Evolutionary conservation across 2,329 filamentous ascomycete genomes (phyloP), one percentile per base, ranked within the genome.

Genomic region (Talaromyces sp.): DNA sequence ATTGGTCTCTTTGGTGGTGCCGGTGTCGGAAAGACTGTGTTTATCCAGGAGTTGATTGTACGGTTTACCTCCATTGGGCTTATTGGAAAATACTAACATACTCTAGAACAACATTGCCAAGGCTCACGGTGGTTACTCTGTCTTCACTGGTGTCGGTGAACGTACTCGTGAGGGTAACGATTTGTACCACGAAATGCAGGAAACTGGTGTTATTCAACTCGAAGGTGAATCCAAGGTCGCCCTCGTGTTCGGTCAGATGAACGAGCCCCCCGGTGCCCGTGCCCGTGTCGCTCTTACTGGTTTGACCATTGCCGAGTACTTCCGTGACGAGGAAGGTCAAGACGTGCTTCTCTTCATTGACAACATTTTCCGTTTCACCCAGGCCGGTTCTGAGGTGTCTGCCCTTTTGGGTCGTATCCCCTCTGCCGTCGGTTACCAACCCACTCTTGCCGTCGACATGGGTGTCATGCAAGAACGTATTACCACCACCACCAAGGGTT

Each of bases 151-250:
- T 93, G 94, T 99, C 81, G 94, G 94, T 79, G 94, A 99, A 89
- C 93, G 94, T 85, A 99, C 94, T 77, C 94, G 94, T 91, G 94
- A 99, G 88, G 94, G 94, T 86, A 99, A 99, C 87, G 94, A 99
- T 88, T 81, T 99, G 85, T 99, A 99, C 89, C 93, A 99, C 83
- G 94, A 99, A 87, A 99, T 99, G 94, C 94, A 97, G 85, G 93
- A 99, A 84, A 99, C 94, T 69, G 91, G 89, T 75, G 94, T 99
- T 85, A 99, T 99, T 81, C 87, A 99, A 81, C 91, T 99, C 68
- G 94, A 99, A 67, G 94, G 94, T 80, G 93, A 97, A 74, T 97
- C 94, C 79, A 99, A 99, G 89, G 94, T 97, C 83, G 91, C 94
- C 65, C 84, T 99, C 69, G 94, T 99, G 69, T 99, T 99, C 83